These are phyloP conservation scores for Tephrocybe sp. DNA, from an alignment of 768 basidiomycete genomes.

Conservation along the genomic window DNA sequence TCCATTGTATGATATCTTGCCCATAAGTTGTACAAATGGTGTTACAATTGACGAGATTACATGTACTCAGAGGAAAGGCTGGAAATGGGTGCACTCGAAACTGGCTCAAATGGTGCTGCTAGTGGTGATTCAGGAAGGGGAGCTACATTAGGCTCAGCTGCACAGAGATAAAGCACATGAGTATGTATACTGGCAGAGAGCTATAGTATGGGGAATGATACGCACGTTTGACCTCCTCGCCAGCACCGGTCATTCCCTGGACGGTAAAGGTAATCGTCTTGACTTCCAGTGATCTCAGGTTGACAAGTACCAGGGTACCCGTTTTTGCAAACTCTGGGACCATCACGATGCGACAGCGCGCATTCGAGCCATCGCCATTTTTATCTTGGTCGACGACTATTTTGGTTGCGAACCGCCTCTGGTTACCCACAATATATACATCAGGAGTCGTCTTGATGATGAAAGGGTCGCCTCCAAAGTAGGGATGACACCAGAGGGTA, in stretches of 20 bases:
- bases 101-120: conserved; percentile 9
- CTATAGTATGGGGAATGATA: background rate
- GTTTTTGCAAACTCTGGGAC: conserved; percentile 80
- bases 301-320: conserved; percentile 76
- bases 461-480: conserved; percentile 84
- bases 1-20: background rate
- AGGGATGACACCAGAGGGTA: conserved; percentile 98
- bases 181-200: background rate
- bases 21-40: background rate
- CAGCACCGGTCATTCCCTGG: conserved; percentile 39
- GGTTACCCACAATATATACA: conserved; percentile 90
- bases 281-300: conserved; percentile 73
- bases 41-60: conserved; percentile 1
- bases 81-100: conserved; percentile 12
- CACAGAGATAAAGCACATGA: background rate
- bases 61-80: conserved; percentile 10
- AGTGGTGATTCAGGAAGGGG: conserved; percentile 6
- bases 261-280: conserved; percentile 58
- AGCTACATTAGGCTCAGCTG: conserved; percentile 1
- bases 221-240: conserved; percentile 17
- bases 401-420: conserved; percentile 76
- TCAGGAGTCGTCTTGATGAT: conserved; percentile 83
- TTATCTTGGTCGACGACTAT: conserved; percentile 47
- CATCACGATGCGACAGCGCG: conserved; percentile 68
- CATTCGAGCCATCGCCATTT: conserved; percentile 25